phyloP scores from a whole-genome alignment of 148 eudicot species.

The Spergularia marina region DNA sequence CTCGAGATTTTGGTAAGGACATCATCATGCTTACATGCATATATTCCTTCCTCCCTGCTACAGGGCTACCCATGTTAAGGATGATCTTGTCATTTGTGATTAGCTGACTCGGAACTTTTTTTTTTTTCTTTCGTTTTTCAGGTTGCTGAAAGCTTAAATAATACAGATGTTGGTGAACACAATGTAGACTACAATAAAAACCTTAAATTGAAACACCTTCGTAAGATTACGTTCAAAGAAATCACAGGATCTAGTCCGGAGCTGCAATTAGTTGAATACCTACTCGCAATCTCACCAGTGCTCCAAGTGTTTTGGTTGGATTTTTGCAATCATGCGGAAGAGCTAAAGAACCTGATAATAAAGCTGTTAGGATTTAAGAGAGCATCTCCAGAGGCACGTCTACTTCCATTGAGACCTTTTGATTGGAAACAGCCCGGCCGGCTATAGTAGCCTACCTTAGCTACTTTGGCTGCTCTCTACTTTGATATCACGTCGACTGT shows the following conservation, averaged over 20 bases:
- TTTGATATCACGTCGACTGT: too few relatives aligned
- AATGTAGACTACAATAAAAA: background rate
- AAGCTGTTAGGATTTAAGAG: conserved; percentile 8
- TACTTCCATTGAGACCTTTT: too few relatives aligned
- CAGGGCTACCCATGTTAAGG: too few relatives aligned
- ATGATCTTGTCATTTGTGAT: too few relatives aligned
- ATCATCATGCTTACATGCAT: too few relatives aligned
- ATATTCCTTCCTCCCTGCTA: too few relatives aligned
- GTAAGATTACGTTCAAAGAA: background rate
- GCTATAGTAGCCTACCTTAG: too few relatives aligned
- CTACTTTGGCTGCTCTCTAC: too few relatives aligned
- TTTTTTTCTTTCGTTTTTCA: background rate
- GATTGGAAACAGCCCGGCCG: too few relatives aligned
- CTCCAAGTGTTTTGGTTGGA: background rate
- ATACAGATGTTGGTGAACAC: background rate
- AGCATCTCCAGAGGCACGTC: conserved; percentile 4
- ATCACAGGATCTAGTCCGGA: conserved; percentile 11
- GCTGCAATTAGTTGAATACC: conserved; percentile 9
- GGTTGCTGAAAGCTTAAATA: background rate
- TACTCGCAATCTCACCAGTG: background rate
- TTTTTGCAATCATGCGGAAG: background rate
- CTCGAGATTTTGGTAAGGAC: background rate
- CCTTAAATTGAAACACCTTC: background rate
- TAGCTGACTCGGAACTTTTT: background rate
- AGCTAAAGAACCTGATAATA: background rate